phyloP scores from a whole-genome alignment of 208 protist genomes.

The Leishmania martiniquensis region DNA sequence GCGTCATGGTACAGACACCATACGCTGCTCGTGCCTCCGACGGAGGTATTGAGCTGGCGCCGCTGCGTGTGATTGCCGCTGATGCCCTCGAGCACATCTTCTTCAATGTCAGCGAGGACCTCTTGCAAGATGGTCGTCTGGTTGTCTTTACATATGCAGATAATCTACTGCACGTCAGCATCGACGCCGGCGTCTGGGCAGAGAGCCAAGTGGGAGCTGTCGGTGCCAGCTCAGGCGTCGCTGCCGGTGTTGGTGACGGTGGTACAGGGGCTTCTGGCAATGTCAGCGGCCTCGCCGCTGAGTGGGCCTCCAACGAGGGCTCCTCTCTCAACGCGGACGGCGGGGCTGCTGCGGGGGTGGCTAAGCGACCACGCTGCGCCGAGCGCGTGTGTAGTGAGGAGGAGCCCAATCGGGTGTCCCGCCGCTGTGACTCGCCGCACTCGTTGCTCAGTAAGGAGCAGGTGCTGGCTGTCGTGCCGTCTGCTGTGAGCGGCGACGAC shows the following conservation, averaged over 20 bases:
- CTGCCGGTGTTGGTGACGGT: not conserved
- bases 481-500: conserved; percentile 39
- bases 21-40: conserved; percentile 27
- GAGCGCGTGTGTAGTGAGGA: conserved; percentile 11
- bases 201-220: conserved; percentile 17
- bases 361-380: conserved; percentile 13
- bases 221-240: not conserved
- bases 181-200: conserved; percentile 21
- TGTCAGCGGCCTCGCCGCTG: not conserved
- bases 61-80: conserved; percentile 38
- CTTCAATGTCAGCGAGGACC: conserved; percentile 63
- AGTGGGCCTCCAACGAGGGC: not conserved
- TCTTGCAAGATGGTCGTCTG: conserved; percentile 40
- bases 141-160: conserved; percentile 59
- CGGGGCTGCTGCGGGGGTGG: not conserved
- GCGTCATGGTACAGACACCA: conserved; percentile 38
- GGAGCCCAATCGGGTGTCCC: conserved; percentile 1
- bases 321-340: conserved; percentile 3
- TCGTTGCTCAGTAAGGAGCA: conserved; percentile 43
- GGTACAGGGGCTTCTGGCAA: not conserved
- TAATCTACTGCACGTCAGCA: conserved; percentile 36
- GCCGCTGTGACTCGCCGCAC: conserved; percentile 24
- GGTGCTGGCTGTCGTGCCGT: conserved; percentile 52
- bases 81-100: conserved; percentile 40
- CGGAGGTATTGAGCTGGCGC: conserved; percentile 37